phyloP scores from a whole-genome alignment of 2,329 filamentous ascomycete genomes.

The Mollisia scopiformis region DNA sequence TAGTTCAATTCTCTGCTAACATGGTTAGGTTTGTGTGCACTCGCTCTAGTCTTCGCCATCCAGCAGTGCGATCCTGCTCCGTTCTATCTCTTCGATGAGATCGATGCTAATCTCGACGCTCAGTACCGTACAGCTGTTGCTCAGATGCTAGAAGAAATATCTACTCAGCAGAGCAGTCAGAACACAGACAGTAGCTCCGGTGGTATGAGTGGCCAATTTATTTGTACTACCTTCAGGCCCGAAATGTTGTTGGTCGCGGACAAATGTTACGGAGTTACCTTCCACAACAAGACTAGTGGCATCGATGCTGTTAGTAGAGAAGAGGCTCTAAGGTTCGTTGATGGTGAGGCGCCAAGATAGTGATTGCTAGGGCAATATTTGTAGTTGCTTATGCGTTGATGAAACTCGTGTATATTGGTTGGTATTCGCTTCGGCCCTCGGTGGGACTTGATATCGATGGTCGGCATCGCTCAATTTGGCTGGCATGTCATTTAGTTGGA shows the following conservation, averaged over 20 bases:
- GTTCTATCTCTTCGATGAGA: conserved; percentile 99
- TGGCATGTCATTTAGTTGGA: background rate
- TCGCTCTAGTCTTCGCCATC: conserved; percentile 99
- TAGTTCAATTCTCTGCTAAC: conserved; percentile 21
- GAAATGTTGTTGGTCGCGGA: conserved; percentile 96
- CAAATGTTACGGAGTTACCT: conserved; percentile 97
- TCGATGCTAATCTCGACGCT: conserved; percentile 96
- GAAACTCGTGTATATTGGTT: background rate
- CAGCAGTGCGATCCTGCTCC: conserved; percentile 96
- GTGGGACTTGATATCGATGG: background rate
- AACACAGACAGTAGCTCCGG: conserved; percentile 42
- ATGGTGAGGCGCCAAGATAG: conserved; percentile 64
- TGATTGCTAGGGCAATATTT: background rate
- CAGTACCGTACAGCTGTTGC: conserved; percentile 98
- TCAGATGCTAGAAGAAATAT: conserved; percentile 80
- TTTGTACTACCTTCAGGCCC: conserved; percentile 97
- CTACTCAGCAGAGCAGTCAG: conserved; percentile 50
- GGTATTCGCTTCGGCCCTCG: background rate
- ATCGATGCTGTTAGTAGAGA: conserved; percentile 89
- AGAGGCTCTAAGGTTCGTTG: conserved; percentile 90
- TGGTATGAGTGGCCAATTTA: conserved; percentile 74
- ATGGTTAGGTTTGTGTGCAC: conserved; percentile 77
- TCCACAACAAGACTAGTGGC: conserved; percentile 89
- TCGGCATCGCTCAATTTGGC: background rate
- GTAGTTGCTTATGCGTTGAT: background rate